Evolutionary conservation across 495 filamentous ascomycete genomes (phyloP), one percentile per base, ranked within the genome.

Genomic region (Thozetella sp.): DNA sequence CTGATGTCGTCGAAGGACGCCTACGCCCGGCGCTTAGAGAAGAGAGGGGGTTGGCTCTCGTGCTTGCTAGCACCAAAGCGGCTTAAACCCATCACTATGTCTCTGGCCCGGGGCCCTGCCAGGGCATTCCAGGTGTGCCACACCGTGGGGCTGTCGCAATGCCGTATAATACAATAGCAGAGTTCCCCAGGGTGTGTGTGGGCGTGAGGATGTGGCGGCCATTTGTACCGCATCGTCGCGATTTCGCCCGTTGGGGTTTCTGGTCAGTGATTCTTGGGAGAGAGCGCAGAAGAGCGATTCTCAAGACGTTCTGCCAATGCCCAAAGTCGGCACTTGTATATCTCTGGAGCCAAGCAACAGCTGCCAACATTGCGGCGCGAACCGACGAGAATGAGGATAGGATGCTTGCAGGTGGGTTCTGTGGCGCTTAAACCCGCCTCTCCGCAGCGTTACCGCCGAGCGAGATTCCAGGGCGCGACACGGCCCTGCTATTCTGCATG

Each of bases 321-420:
- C n/a, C n/a, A n/a, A n/a, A n/a, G n/a, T n/a, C n/a, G n/a, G n/a
- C n/a, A n/a, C n/a, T n/a, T n/a, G n/a, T n/a, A n/a, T n/a, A n/a
- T n/a, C n/a, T n/a, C n/a, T n/a, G 30, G 30, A 9, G 30, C 43
- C 43, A 4, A n/a, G 20, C 11, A 48, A 48, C n/a, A 48, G 6
- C 9, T n/a, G 10, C 10, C 10, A 48, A n/a, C 43, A 10, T 10
- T n/a, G n/a, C n/a, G 43, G 43, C 43, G 43, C 17, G 43, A 48
- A 19, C 9, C 43, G 43, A 48, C 30, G 20, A 48, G 43, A 19
- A 48, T 48, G 43, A 48, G 43, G 43, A 48, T 48, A 48, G 43
- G 43, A n/a, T 48, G 43, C 43, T 48, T 48, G n/a, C 43, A 48
- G 43, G 43, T 48, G 43, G 43, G 43, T 19, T 48, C 43, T n/a